A percentile compares a stretch with the other conserved stretches of the same genome.
These are phyloP conservation scores for Cutaneotrichosporon sp. DNA, from an alignment of 1,284 basidiomycete species.

Conservation along the genomic window DNA sequence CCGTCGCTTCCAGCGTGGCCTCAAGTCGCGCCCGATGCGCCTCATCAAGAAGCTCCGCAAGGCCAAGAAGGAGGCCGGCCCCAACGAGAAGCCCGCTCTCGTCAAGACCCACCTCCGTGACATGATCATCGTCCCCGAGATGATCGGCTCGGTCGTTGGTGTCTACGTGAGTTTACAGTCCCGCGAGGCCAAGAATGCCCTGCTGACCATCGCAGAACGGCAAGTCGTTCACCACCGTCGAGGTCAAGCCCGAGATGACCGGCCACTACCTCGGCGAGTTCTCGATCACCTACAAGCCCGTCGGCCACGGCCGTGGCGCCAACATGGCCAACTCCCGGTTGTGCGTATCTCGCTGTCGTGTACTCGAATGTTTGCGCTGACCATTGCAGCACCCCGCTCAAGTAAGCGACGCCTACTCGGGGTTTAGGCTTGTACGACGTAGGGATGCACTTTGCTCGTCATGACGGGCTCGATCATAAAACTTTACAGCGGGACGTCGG, in stretches of 20 bases:
- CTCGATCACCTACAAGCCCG: slow-evolving; percentile 90
- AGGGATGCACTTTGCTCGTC: slow-evolving; percentile 22
- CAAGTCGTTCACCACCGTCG: slow-evolving; percentile 90
- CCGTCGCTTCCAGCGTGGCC: slow-evolving; percentile 96
- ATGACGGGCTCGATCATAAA: background rate
- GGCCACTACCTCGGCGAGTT: slow-evolving; percentile 97
- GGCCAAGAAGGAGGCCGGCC: slow-evolving; percentile 96
- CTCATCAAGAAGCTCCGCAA: slow-evolving; percentile 99
- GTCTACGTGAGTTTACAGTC: slow-evolving; percentile 63
- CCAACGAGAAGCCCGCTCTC: slow-evolving; percentile 96
- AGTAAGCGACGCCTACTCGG: slow-evolving; percentile 46
- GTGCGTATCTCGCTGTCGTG: slow-evolving; percentile 11
- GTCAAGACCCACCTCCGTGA: slow-evolving; percentile 99
- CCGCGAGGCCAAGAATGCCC: background rate
- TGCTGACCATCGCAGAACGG: slow-evolving; percentile 38
- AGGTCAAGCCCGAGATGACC: slow-evolving; percentile 99
- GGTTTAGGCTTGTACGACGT: slow-evolving; percentile 27
- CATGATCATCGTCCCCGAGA: slow-evolving; percentile 99
- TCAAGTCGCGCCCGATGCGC: slow-evolving; percentile 97
- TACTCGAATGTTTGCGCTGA: slow-evolving; percentile 18
- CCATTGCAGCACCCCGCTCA: slow-evolving; percentile 55
- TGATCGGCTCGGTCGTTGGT: slow-evolving; percentile 95
- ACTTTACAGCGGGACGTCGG: no score
- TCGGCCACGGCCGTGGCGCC: slow-evolving; percentile 99
- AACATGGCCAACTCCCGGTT: slow-evolving; percentile 60